Evolutionary conservation across 2,329 filamentous ascomycete genomes (phyloP).

Genomic region (Phialophora expanda): DNA sequence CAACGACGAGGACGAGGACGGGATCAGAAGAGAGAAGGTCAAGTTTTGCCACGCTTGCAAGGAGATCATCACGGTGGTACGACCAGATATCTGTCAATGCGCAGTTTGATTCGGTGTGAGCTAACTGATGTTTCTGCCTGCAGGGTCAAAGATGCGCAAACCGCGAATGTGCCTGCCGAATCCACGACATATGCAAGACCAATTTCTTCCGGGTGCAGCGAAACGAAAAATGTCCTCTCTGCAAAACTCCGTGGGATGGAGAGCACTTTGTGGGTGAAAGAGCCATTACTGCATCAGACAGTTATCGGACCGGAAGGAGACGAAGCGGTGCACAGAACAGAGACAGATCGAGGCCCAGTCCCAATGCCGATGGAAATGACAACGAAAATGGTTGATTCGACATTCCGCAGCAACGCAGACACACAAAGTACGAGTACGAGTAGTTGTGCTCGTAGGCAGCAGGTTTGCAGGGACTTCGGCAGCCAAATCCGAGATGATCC

Average conservation of each 20-base stretch:
- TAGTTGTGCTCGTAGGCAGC: background rate
- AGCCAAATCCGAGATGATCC: background rate
- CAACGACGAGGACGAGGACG: constrained; percentile 70
- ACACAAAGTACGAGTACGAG: background rate
- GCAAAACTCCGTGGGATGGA: constrained; percentile 58
- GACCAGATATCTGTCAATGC: constrained; percentile 30
- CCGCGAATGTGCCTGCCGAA: constrained; percentile 68
- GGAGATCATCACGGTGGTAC: constrained; percentile 79
- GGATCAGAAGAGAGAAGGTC: constrained; percentile 67
- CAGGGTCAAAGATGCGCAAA: constrained; percentile 76
- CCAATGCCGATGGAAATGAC: constrained; percentile 9
- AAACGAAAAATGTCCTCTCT: constrained; percentile 67
- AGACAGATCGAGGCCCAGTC: constrained; percentile 7
- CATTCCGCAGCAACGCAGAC: background rate
- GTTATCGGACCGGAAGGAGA: constrained; percentile 41
- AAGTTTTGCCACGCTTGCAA: constrained; percentile 88
- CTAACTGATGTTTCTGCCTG: constrained; percentile 13
- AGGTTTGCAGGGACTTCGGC: background rate
- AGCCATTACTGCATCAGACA: constrained; percentile 48
- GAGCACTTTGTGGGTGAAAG: constrained; percentile 60
- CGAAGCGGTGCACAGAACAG: constrained; percentile 36
- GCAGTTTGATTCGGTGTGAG: background rate
- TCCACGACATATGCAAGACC: constrained; percentile 78
- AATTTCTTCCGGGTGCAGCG: constrained; percentile 73
- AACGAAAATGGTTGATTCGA: constrained; percentile 17